Percentiles rank a stretch among this genome's conserved stretches.
These are phyloP conservation scores for Populus pruinosa DNA, from an alignment of 345 rosid genomes.

Conservation along the genomic window DNA sequence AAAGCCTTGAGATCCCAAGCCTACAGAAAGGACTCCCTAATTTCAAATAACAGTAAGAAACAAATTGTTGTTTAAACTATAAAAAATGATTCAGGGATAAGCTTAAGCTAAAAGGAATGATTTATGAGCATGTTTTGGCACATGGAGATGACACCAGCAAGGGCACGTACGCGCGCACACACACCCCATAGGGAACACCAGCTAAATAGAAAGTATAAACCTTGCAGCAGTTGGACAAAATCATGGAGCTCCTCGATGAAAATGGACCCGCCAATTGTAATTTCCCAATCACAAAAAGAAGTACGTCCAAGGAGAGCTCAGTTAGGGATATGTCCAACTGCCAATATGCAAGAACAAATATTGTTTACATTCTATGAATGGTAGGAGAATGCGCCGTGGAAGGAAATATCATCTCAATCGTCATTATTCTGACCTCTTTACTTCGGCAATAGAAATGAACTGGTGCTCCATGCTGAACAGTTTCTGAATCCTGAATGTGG, in stretches of 20 bases:
- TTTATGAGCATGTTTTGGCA: background rate
- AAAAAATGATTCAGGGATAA: background rate
- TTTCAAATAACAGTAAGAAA: background rate
- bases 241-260: slow-evolving; percentile 56
- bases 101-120: background rate
- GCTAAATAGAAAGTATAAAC: slow-evolving; percentile 29
- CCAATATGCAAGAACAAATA: slow-evolving; percentile 24
- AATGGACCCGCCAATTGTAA: slow-evolving; percentile 88
- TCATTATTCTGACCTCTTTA: slow-evolving; percentile 49
- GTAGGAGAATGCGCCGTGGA: background rate
- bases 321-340: slow-evolving; percentile 72
- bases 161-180: no score
- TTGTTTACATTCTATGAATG: slow-evolving; percentile 15
- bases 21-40: background rate
- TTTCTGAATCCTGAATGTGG: slow-evolving; percentile 33
- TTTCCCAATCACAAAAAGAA: slow-evolving; percentile 70
- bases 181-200: background rate
- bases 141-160: background rate
- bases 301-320: slow-evolving; percentile 78
- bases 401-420: slow-evolving; percentile 3
- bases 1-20: background rate
- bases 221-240: slow-evolving; percentile 84
- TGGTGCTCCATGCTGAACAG: slow-evolving; percentile 45
- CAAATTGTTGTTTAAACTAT: no score
- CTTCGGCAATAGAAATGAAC: slow-evolving; percentile 68